Evolutionary conservation across 768 basidiomycete species (phyloP), one percentile per base, ranked within the genome.

Genomic region (Leucosporidium yakuticum): DNA sequence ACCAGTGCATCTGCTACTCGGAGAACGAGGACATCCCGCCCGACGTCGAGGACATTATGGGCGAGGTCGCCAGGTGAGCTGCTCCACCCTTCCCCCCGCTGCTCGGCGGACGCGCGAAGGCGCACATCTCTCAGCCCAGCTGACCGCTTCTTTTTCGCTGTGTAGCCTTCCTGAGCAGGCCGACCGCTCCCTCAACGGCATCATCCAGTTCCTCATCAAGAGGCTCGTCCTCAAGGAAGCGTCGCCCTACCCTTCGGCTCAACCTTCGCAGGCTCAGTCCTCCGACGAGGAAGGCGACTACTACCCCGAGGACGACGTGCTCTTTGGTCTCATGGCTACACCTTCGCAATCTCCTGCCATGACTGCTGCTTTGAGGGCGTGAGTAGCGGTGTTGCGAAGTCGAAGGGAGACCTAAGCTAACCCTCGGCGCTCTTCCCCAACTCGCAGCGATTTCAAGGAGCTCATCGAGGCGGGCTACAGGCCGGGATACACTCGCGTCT

Each of bases 401-500:
- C 11, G 34, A 8, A 23, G 32, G 12, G 23, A 29, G 34, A 23
- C 31, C 19, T 34, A 25, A 58, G 31, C 39, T 62, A 50, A 25
- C n/a, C 51, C 11, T 60, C 39, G 39, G 39, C 39, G 36, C 55
- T 54, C 31, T 27, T 21, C 23, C 29, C 49, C 19, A 48, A 25
- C 36, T 50, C 31, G 0, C 74, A 86, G 85, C 57, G 83, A 87
- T 64, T 88, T 88, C 73, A 73, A 83, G 34, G 85, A 86, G 60
- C 81, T 82, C n/a, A 81, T 87, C 34, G 83, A 81, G 0, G 79
- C 81, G 2, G 83, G 82, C 23, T 87, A 84, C 75, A 81, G 82
- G 21, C 87, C 87, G 4, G 87, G 88, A 0, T 79, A 84, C 67
- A 81, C 85, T 53, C 82, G 81, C 57, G 80, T 83, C 36, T 81